Base-by-base conservation (phyloP, 345 rosid genomes). In the Stellera chamaejasme region DNA sequence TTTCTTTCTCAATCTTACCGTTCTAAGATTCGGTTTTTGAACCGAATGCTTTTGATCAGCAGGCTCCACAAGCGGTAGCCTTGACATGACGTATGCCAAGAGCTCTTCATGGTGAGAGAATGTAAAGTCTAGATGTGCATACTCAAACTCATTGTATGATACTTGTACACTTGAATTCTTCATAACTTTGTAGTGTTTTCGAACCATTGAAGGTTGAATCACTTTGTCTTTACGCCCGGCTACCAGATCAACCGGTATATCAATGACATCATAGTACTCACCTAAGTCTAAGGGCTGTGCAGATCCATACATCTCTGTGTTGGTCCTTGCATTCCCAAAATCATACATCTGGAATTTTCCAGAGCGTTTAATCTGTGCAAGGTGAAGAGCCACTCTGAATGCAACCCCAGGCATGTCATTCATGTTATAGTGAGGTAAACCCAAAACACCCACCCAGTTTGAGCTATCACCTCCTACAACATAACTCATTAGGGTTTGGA, bases 361-460 rank as follows among this genome's bases (percentile, higher is more conserved):
- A 6, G 80, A 39, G n/a, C 62, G 82, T 65, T 82, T 79, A 66
- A 82, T 74, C 59, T 82, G 88, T 9, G 88, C 84, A 61, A 82
- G 76, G 65, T 79, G 84, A n/a, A 61, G 75, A 58, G 77, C 87
- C 49, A 82, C 80, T 2, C 58, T 68, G 23, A 76, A 68, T 2
- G 87, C 67, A 50, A 82, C 73, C 32, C 87, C 87, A 0, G 84
- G 84, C 84, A 82, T 82, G 66, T 82, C 88, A 49, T 82, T 79
- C 84, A 82, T 82, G 66, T 82, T 82, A 63, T 79, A 82, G 71
- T 79, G 88, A 0, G 88, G 82, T 58, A 74, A 52, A 3, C 88
- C 84, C 59, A 82, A 57, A 36, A 76, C 80, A 13, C 88, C 88
- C 1, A 82, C 78, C 88, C 84, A 79, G 55, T 82, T 77, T 43